Evolutionary conservation across 768 basidiomycete species (phyloP).

Genomic region (Lentinula edodes): DNA sequence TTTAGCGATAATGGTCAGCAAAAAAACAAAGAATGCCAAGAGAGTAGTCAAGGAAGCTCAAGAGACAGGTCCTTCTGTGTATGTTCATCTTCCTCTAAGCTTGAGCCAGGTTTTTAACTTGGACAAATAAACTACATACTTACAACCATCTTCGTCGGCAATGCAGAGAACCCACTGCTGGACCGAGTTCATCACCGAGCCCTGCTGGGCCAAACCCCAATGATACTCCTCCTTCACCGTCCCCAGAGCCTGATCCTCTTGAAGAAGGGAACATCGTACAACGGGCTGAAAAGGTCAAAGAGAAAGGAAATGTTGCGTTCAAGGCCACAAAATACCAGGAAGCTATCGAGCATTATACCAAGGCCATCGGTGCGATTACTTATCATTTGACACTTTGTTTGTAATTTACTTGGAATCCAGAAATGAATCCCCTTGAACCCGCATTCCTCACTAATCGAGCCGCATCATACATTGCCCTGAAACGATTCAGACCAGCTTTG

Average conservation of each 20-base stretch:
- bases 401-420: conserved; percentile 24
- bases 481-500: conserved; percentile 69
- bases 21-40: conserved; percentile 3
- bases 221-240: conserved; percentile 7
- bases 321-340: conserved; percentile 58
- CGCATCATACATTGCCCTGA: conserved; percentile 78
- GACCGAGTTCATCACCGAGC: conserved; percentile 1
- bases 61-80: not conserved
- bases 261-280: conserved; percentile 31
- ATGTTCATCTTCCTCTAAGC: not conserved
- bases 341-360: conserved; percentile 70
- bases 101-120: not conserved
- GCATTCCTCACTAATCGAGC: conserved; percentile 83
- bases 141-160: not conserved
- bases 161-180: not conserved
- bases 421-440: conserved; percentile 59
- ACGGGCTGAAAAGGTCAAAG: conserved; percentile 61
- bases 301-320: conserved; percentile 72
- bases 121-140: not conserved
- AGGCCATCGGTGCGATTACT: conserved; percentile 56
- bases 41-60: not conserved
- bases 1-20: not conserved
- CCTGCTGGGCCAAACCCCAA: not conserved
- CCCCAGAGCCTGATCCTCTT: conserved; percentile 9
- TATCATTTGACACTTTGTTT: conserved; percentile 1